These are phyloP conservation scores for Dryadomyces quercus-mongolicae DNA, from an alignment of 2,329 filamentous ascomycete species.

Conservation along the genomic window DNA sequence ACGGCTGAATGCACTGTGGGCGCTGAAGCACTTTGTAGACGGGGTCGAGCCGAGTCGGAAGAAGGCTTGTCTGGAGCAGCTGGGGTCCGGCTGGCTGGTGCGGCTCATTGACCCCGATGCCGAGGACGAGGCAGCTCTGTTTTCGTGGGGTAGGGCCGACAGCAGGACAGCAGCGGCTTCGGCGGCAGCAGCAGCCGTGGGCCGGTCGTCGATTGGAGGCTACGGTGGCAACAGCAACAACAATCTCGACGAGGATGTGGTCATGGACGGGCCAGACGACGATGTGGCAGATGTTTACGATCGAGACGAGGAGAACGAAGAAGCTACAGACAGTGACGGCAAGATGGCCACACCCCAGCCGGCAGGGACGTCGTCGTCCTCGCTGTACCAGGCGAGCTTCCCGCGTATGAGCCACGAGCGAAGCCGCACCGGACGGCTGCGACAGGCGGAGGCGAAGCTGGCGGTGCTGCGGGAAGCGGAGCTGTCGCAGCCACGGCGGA, in stretches of 20 bases:
- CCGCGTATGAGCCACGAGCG: slow-evolving; percentile 12
- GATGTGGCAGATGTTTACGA: neutral
- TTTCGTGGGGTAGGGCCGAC: slow-evolving; percentile 16
- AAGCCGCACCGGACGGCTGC: slow-evolving; percentile 28
- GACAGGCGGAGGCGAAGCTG: slow-evolving; percentile 37
- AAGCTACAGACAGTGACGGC: slow-evolving; percentile 8
- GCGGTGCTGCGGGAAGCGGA: slow-evolving; percentile 50
- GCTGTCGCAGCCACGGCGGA: slow-evolving; percentile 52
- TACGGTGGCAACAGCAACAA: neutral
- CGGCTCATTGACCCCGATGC: slow-evolving; percentile 58
- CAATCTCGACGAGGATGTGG: slow-evolving; percentile 6
- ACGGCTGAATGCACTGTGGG: slow-evolving; percentile 81
- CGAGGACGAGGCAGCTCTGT: slow-evolving; percentile 33
- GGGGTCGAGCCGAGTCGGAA: slow-evolving; percentile 61
- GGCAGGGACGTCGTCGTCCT: neutral
- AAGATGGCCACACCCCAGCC: no score
- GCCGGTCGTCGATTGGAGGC: slow-evolving; percentile 16
- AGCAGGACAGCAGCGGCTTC: slow-evolving; percentile 7
- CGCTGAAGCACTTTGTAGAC: slow-evolving; percentile 78
- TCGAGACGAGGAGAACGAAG: slow-evolving; percentile 10
- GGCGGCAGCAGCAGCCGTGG: slow-evolving; percentile 10
- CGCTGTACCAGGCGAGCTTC: slow-evolving; percentile 6
- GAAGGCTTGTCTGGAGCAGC: slow-evolving; percentile 62
- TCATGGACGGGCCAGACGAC: slow-evolving; percentile 9
- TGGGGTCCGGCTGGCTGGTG: slow-evolving; percentile 70